phyloP scores from a whole-genome alignment of 441 rosid genomes.

The Dalechampia spathulata region DNA sequence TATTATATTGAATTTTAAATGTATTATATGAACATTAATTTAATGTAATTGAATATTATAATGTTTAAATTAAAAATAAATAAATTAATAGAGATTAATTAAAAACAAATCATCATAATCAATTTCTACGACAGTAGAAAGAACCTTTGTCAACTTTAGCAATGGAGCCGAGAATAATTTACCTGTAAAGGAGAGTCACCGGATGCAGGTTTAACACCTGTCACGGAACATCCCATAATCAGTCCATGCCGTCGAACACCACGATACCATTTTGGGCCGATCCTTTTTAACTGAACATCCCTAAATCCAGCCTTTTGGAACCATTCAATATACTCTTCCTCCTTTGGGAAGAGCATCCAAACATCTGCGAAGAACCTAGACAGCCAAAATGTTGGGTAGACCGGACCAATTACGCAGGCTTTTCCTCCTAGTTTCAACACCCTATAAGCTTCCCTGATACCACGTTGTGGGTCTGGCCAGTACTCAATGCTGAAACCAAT shows the following conservation, averaged over 20 bases:
- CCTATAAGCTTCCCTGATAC: slow-evolving; percentile 91
- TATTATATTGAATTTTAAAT: too few species aligned
- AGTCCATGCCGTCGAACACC: slow-evolving; percentile 94
- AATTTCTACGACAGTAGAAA: too few species aligned
- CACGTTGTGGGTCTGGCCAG: slow-evolving; percentile 98
- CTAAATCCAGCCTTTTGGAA: slow-evolving; percentile 81
- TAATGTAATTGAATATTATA: too few species aligned
- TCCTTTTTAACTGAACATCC: slow-evolving; percentile 83
- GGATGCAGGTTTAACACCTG: slow-evolving; percentile 83
- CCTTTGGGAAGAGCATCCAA: slow-evolving; percentile 99
- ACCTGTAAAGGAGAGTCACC: slow-evolving; percentile 98
- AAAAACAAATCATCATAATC: too few species aligned
- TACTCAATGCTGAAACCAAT: slow-evolving; percentile 69
- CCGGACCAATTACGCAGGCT: slow-evolving; percentile 92
- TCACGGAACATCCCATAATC: slow-evolving; percentile 97
- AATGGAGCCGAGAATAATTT: slow-evolving; percentile 7
- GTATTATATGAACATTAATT: too few species aligned
- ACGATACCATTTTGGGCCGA: slow-evolving; percentile 99
- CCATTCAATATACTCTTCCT: slow-evolving; percentile 98
- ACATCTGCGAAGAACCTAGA: slow-evolving; percentile 95
- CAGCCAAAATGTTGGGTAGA: slow-evolving; percentile 90
- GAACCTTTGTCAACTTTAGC: neutral
- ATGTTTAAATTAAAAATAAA: too few species aligned
- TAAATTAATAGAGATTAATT: too few species aligned
- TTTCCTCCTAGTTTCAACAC: slow-evolving; percentile 92